Evolutionary conservation across 2,329 filamentous ascomycete genomes (phyloP), one percentile per base, ranked within the genome.

Genomic region (Didymella segeticola): DNA sequence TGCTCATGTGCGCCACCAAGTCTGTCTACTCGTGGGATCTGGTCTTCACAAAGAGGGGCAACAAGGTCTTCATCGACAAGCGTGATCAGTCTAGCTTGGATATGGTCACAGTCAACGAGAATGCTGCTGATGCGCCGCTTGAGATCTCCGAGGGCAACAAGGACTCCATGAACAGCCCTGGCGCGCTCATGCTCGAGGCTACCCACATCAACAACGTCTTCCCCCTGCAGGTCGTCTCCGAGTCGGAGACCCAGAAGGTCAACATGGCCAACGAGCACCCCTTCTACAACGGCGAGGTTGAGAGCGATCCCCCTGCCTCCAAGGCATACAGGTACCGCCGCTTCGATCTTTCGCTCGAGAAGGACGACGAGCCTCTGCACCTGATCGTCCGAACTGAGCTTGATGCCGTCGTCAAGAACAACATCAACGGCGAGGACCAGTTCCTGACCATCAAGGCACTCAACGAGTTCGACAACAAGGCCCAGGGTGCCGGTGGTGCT

Each of bases 121-220:
- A 99, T 78, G 95, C 95, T 9, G 90, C 90, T 57, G 95, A 99
- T 76, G 91, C 93, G 22, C 95, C 95, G 30, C 84, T 98, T 47
- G 95, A 99, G 76, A 86, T 89, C 23, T 88, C 91, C 52, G 93
- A 98, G 71, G 91, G 91, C 69, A 92, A 91, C 82, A 96, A 96
- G 80, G 95, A 99, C 74, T 82, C 85, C 62, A 89, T 99, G 79
- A 99, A 99, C 85, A 92, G 92, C 72, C 95, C 95, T n/a, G 80
- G 82, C 49, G 91, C 93, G 47, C 87, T 99, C 53, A 93, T 96
- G 71, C 89, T 97, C 77, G 95, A 99, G 80, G 95, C 95, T 49
- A 99, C 95, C 46, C 96, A 97, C 82, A 99, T 99, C 85, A 99
- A 99, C 86, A 95, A 98, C 85, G 96, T 98, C 83, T 99, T 99